phyloP scores from a whole-genome alignment of 78 protist genomes.

The Parvularia atlantis region DNA sequence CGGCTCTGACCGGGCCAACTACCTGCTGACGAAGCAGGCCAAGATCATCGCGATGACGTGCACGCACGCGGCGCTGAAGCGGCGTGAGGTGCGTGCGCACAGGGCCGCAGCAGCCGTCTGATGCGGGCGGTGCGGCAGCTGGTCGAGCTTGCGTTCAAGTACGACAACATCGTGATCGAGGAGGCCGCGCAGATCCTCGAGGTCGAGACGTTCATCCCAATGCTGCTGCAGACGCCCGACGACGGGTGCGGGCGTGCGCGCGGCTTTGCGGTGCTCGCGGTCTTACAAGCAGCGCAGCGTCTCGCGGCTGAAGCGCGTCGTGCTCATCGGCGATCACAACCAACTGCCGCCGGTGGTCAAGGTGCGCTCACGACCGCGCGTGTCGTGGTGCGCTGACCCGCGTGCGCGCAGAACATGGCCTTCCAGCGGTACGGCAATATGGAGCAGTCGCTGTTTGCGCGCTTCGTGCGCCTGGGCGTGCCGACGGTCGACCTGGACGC shows the following conservation, averaged over 20 bases:
- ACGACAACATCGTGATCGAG: slow-evolving; percentile 92
- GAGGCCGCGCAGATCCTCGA: slow-evolving; percentile 88
- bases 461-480: slow-evolving; percentile 57
- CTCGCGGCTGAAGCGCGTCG: slow-evolving; percentile 76
- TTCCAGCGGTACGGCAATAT: slow-evolving; percentile 66
- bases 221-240: slow-evolving; percentile 71
- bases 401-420: slow-evolving; percentile 73
- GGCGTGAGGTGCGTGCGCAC: too few species aligned
- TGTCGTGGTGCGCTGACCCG: too few species aligned
- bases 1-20: slow-evolving; percentile 67
- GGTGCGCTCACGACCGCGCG: too few species aligned
- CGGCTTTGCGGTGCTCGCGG: not conserved
- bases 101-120: too few species aligned
- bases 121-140: too few species aligned
- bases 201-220: slow-evolving; percentile 91
- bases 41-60: slow-evolving; percentile 93
- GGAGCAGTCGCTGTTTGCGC: slow-evolving; percentile 67
- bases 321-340: slow-evolving; percentile 92
- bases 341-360: slow-evolving; percentile 93
- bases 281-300: not conserved
- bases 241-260: not conserved
- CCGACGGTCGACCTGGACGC: slow-evolving; percentile 59
- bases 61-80: slow-evolving; percentile 90
- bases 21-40: slow-evolving; percentile 76
- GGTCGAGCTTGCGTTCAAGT: slow-evolving; percentile 59